A percentile compares a stretch with the other conserved stretches of the same genome.
Evolutionary conservation across 1,284 basidiomycete species (phyloP).

Genomic region (Melanopsichium pennsylvanicum): DNA sequence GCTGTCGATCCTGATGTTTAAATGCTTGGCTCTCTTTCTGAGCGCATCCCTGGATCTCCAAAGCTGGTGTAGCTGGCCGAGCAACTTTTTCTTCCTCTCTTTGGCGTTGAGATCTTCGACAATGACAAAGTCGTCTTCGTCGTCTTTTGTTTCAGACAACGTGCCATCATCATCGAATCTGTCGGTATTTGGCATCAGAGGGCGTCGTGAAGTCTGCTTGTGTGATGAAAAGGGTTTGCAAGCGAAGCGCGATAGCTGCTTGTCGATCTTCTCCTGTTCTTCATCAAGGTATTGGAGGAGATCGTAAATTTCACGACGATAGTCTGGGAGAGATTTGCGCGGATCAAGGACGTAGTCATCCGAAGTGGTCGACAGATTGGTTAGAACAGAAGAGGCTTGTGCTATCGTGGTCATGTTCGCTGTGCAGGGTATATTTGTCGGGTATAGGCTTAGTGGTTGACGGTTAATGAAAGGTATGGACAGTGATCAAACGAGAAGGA

Average conservation of each 20-base stretch:
- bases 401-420: slow-evolving; percentile 10
- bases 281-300: slow-evolving; percentile 42
- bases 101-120: slow-evolving; percentile 36
- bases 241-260: slow-evolving; percentile 23
- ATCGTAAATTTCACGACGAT: slow-evolving; percentile 46
- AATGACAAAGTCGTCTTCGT: slow-evolving; percentile 37
- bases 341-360: slow-evolving; percentile 31
- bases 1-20: slow-evolving; percentile 41
- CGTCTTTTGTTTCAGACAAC: slow-evolving; percentile 22
- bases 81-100: slow-evolving; percentile 24
- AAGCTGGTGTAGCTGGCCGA: slow-evolving; percentile 40
- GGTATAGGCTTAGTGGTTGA: not conserved
- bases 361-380: not conserved
- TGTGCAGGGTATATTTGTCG: not conserved
- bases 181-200: slow-evolving; percentile 1
- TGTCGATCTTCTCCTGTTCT: slow-evolving; percentile 43
- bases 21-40: slow-evolving; percentile 25
- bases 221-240: not conserved
- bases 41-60: slow-evolving; percentile 31
- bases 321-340: slow-evolving; percentile 37
- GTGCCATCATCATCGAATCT: slow-evolving; percentile 9
- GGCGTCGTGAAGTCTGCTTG: slow-evolving; percentile 2
- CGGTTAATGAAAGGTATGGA: not conserved
- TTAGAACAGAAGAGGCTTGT: slow-evolving; percentile 1
- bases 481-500: not conserved